Percentiles rank a stretch among this genome's conserved stretches.
These are phyloP conservation scores for Neophaeococcomyces aloes DNA, from an alignment of 2,329 filamentous ascomycete species.

Conservation along the genomic window DNA sequence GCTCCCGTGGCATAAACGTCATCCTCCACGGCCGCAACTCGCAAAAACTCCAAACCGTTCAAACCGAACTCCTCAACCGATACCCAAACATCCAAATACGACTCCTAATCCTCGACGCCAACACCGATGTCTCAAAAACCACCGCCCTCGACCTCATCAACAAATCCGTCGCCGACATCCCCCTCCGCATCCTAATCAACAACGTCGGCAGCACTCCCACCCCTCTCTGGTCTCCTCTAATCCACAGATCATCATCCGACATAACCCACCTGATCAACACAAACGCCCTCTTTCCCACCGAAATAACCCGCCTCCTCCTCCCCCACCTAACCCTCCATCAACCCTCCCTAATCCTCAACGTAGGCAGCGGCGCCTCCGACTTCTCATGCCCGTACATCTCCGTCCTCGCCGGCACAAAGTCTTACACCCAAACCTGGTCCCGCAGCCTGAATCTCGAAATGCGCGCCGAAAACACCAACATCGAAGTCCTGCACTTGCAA, in stretches of 20 bases:
- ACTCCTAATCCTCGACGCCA: too few relatives aligned
- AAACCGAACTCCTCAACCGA: neutral
- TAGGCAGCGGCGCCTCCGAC: neutral
- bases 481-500: too few relatives aligned
- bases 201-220: too few relatives aligned
- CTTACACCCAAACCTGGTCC: conserved; percentile 11
- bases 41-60: neutral
- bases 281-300: conserved; percentile 10
- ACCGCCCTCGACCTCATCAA: too few relatives aligned
- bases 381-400: neutral
- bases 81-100: neutral
- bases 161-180: too few relatives aligned
- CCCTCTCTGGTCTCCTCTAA: too few relatives aligned
- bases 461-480: too few relatives aligned
- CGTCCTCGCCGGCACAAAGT: neutral
- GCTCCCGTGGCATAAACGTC: neutral
- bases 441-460: too few relatives aligned
- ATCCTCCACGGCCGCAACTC: neutral
- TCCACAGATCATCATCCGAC: neutral
- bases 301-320: conserved; percentile 8
- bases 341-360: neutral
- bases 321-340: neutral
- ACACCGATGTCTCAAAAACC: too few relatives aligned
- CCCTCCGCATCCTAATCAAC: too few relatives aligned
- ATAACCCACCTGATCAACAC: conserved; percentile 9